phyloP scores from a whole-genome alignment of 2,329 filamentous ascomycete species.

The Fusarium staphyleae region DNA sequence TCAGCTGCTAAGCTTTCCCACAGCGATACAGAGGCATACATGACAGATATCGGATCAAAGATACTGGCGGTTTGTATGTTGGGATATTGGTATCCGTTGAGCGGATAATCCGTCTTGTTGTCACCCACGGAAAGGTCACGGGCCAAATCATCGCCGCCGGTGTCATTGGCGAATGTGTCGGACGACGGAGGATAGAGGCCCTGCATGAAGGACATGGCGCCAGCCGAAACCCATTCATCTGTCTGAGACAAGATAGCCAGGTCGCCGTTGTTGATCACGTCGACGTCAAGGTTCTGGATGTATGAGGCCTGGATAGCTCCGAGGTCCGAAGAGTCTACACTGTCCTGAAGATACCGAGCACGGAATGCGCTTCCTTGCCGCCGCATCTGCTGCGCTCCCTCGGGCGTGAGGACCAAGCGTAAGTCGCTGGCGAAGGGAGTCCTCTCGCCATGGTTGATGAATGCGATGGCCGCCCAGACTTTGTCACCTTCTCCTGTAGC shows the following conservation, averaged over 20 bases:
- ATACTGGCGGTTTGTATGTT: conserved; percentile 63
- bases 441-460: conserved; percentile 61
- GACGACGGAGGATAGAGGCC: conserved; percentile 80
- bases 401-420: conserved; percentile 54
- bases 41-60: conserved; percentile 54
- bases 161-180: conserved; percentile 39
- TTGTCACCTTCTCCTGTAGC: conserved; percentile 41
- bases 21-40: conserved; percentile 46
- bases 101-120: conserved; percentile 66
- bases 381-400: conserved; percentile 61
- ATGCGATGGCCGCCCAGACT: conserved; percentile 59
- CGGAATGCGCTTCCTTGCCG: conserved; percentile 58
- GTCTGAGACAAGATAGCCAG: conserved; percentile 52
- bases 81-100: conserved; percentile 84
- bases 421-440: conserved; percentile 50
- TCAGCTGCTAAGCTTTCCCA: not conserved
- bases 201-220: conserved; percentile 81
- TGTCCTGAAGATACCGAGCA: conserved; percentile 54
- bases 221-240: conserved; percentile 63
- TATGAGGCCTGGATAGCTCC: conserved; percentile 42
- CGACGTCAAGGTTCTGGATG: conserved; percentile 52
- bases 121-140: conserved; percentile 48
- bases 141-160: conserved; percentile 50
- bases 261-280: conserved; percentile 58
- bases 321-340: conserved; percentile 35